phyloP scores from a whole-genome alignment of 2,329 filamentous ascomycete species.

The Clarireedia monteithiana region DNA sequence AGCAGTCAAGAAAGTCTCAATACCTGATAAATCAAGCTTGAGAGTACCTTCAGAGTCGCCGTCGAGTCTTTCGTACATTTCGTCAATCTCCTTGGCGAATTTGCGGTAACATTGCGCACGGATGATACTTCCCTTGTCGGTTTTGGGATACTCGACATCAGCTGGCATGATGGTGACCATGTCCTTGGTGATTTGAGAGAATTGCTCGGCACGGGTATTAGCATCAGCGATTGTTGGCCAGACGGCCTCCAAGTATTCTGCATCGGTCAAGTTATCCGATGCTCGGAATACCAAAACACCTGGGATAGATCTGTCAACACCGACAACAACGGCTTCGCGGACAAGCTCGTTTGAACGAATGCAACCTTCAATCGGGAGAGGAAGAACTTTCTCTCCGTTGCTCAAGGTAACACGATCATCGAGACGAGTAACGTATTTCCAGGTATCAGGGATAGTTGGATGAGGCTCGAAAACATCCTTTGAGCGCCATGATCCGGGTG shows the following conservation, averaged over 20 bases:
- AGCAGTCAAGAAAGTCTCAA: slow-evolving; percentile 27
- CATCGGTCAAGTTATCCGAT: slow-evolving; percentile 33
- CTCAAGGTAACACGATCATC: slow-evolving; percentile 39
- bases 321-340: slow-evolving; percentile 50
- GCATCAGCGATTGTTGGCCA: slow-evolving; percentile 44
- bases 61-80: slow-evolving; percentile 30
- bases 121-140: slow-evolving; percentile 48
- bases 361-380: slow-evolving; percentile 42
- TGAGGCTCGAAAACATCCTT: slow-evolving; percentile 38
- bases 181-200: slow-evolving; percentile 44
- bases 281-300: slow-evolving; percentile 46
- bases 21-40: slow-evolving; percentile 21
- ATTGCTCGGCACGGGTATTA: slow-evolving; percentile 43
- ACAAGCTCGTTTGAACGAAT: slow-evolving; percentile 46
- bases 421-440: slow-evolving; percentile 39
- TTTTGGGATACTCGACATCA: slow-evolving; percentile 36
- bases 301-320: slow-evolving; percentile 42
- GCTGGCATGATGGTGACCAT: slow-evolving; percentile 43
- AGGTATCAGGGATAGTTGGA: slow-evolving; percentile 33
- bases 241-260: slow-evolving; percentile 40
- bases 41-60: slow-evolving; percentile 15
- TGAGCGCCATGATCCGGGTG: slow-evolving; percentile 36
- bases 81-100: slow-evolving; percentile 38
- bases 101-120: slow-evolving; percentile 40
- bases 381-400: slow-evolving; percentile 42